Evolutionary conservation across 1,139 yeast species (phyloP).

Genomic region (Suhomyces ambrosiae): DNA sequence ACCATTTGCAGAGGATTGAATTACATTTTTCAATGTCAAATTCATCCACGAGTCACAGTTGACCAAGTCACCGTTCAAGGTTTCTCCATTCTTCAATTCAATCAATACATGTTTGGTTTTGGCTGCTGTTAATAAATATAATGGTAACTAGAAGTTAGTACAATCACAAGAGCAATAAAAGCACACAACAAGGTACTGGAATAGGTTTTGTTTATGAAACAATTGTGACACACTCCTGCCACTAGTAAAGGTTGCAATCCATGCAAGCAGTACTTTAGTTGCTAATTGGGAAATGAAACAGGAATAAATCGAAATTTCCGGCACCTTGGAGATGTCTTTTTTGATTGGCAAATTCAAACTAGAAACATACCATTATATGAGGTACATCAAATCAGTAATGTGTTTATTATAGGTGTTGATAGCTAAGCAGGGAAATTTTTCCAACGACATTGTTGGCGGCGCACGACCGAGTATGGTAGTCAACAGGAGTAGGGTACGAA

Average conservation of each 20-base stretch:
- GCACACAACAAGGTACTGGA: background rate
- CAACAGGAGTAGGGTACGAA: background rate
- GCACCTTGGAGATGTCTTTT: too few relatives aligned
- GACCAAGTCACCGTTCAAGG: conserved; percentile 79
- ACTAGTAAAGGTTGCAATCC: background rate
- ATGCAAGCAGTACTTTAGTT: too few relatives aligned
- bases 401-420: conserved; percentile 2
- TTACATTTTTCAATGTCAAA: conserved; percentile 76
- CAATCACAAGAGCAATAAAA: background rate
- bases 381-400: conserved; percentile 8
- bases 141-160: conserved; percentile 65
- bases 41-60: conserved; percentile 98
- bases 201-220: too few relatives aligned
- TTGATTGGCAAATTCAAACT: too few relatives aligned
- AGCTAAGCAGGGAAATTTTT: conserved; percentile 11
- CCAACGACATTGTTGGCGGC: conserved; percentile 10
- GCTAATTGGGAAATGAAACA: too few relatives aligned
- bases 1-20: conserved; percentile 71
- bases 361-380: conserved; percentile 13
- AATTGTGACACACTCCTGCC: too few relatives aligned
- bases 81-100: conserved; percentile 91
- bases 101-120: conserved; percentile 87
- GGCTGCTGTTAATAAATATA: conserved; percentile 86
- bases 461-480: conserved; percentile 4
- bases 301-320: too few relatives aligned